Percentiles rank a stretch among this genome's conserved stretches.
Evolutionary conservation across 2,329 filamentous ascomycete genomes (phyloP).

Genomic region (Fusarium beomiforme): DNA sequence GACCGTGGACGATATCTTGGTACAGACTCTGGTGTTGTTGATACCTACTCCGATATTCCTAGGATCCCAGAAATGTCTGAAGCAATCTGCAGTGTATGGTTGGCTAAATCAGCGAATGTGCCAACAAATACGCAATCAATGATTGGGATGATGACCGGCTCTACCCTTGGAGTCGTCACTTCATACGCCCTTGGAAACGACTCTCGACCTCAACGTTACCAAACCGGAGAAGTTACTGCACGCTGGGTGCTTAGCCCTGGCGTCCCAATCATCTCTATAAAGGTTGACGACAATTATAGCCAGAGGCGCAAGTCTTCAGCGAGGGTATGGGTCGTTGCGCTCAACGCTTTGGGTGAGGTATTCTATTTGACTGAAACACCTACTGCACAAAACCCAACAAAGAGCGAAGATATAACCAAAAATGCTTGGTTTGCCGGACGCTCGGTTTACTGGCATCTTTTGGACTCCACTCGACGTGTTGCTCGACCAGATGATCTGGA

Average conservation of each 20-base stretch:
- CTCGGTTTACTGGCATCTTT: slow-evolving; percentile 80
- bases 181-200: slow-evolving; percentile 79
- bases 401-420: slow-evolving; percentile 66
- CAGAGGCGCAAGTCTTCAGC: slow-evolving; percentile 73
- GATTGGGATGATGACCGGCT: slow-evolving; percentile 84
- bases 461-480: slow-evolving; percentile 79
- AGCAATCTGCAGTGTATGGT: slow-evolving; percentile 84
- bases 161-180: slow-evolving; percentile 83
- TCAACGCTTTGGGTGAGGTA: slow-evolving; percentile 93
- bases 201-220: slow-evolving; percentile 67
- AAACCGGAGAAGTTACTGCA: slow-evolving; percentile 82
- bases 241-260: slow-evolving; percentile 93
- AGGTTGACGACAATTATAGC: slow-evolving; percentile 85
- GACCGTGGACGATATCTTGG: slow-evolving; percentile 80
- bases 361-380: slow-evolving; percentile 84
- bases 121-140: slow-evolving; percentile 78
- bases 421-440: slow-evolving; percentile 84
- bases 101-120: slow-evolving; percentile 82
- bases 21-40: slow-evolving; percentile 66
- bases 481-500: slow-evolving; percentile 79
- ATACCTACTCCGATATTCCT: slow-evolving; percentile 78
- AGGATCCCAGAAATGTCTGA: slow-evolving; percentile 76
- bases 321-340: slow-evolving; percentile 88
- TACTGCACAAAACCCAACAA: slow-evolving; percentile 59
- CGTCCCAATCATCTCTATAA: slow-evolving; percentile 87